Evolutionary conservation across 352 stramenopile species (phyloP).

Genomic region (Paralagenidium karlingii): DNA sequence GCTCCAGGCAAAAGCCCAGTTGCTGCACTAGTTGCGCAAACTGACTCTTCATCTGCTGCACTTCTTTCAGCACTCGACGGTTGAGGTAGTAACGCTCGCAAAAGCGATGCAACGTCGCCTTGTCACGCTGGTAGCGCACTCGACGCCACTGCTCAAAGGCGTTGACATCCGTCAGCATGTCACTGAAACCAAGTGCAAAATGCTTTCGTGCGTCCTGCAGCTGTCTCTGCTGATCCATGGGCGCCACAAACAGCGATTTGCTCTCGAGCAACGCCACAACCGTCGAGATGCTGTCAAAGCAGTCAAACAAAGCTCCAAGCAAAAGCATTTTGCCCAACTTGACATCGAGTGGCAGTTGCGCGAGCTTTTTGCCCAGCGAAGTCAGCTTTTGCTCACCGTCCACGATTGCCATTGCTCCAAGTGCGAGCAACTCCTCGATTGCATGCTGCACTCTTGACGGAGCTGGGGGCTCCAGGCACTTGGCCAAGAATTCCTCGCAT

Average conservation of each 20-base stretch:
- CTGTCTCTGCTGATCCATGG: slow-evolving; percentile 50
- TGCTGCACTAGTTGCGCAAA: slow-evolving; percentile 52
- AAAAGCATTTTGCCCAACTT: slow-evolving; percentile 96
- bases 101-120: slow-evolving; percentile 37
- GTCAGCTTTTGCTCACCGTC: slow-evolving; percentile 57
- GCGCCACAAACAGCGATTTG: slow-evolving; percentile 72
- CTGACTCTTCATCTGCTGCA: slow-evolving; percentile 66
- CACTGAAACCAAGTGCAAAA: slow-evolving; percentile 44
- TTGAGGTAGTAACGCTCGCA: slow-evolving; percentile 60
- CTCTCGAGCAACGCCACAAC: slow-evolving; percentile 66
- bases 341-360: slow-evolving; percentile 92
- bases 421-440: slow-evolving; percentile 80
- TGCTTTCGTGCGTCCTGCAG: slow-evolving; percentile 47
- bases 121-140: slow-evolving; percentile 3
- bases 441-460: slow-evolving; percentile 81
- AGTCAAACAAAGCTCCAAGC: slow-evolving; percentile 89
- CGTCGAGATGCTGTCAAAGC: slow-evolving; percentile 53
- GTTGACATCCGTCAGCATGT: slow-evolving; percentile 68
- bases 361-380: slow-evolving; percentile 86
- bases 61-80: slow-evolving; percentile 32
- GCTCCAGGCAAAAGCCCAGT: slow-evolving; percentile 25
- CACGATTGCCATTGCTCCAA: slow-evolving; percentile 65
- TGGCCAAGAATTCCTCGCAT: slow-evolving; percentile 72
- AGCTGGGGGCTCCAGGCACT: slow-evolving; percentile 88
- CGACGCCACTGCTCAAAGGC: slow-evolving; percentile 51